Percentiles rank a stretch among this genome's conserved stretches.
These are phyloP conservation scores for Geum urbanum DNA, from an alignment of 306 rosid species.

Conservation along the genomic window DNA sequence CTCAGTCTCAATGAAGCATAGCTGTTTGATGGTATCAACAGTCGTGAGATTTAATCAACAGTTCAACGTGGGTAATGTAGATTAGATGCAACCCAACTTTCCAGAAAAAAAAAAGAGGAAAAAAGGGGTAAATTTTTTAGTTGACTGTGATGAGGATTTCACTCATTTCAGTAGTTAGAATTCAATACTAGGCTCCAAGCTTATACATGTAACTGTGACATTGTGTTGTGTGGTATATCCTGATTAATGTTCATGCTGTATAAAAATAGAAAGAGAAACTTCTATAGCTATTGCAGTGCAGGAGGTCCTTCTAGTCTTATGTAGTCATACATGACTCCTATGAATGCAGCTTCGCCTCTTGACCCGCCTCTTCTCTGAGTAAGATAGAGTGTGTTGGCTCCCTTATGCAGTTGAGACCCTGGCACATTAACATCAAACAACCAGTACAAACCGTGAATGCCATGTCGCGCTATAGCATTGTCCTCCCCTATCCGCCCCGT, in stretches of 20 bases:
- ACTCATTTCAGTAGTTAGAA: background rate
- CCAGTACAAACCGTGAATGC: slow-evolving; percentile 64
- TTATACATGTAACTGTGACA: background rate
- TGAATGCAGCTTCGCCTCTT: slow-evolving; percentile 23
- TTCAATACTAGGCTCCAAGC: background rate
- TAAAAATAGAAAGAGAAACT: too few relatives aligned
- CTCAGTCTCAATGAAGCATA: slow-evolving; percentile 32
- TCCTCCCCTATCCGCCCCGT: slow-evolving; percentile 51
- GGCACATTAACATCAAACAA: slow-evolving; percentile 31
- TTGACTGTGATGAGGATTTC: background rate
- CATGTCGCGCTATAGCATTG: slow-evolving; percentile 78
- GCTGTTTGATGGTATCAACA: slow-evolving; percentile 9
- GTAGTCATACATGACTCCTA: slow-evolving; percentile 77
- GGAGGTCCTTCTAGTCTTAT: slow-evolving; percentile 53
- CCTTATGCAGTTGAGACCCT: slow-evolving; percentile 32
- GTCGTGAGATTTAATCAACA: background rate
- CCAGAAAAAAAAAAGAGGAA: background rate
- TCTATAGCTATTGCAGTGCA: background rate
- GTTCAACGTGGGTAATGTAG: background rate
- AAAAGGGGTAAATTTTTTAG: background rate
- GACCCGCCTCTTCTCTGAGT: slow-evolving; percentile 47
- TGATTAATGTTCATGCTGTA: background rate
- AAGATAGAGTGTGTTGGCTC: slow-evolving; percentile 53
- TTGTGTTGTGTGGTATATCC: background rate
- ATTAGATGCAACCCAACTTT: background rate